Evolutionary conservation across 140 eudicot genomes (phyloP), one percentile per base, ranked within the genome.

Genomic region (Erigeron philadelphicus): DNA sequence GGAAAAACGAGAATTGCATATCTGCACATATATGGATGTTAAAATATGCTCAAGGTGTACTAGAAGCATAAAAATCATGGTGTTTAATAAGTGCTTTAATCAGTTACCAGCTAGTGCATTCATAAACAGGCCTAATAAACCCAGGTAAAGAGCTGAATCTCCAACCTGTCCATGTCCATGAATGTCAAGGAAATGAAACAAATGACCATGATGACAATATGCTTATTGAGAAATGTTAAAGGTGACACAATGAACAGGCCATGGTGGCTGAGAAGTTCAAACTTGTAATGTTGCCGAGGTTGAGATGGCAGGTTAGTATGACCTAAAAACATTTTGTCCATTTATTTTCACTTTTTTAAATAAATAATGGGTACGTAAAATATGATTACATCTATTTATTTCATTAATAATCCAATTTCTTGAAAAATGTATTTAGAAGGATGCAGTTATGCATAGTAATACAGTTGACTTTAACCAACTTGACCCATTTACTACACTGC

Each of bases 1-100:
- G 90, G 58, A 92, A 85, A 85, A 92, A 92, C 15, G 96, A 88
- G 58, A 88, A 92, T 19, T 89, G 84, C 95, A 92, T 92, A 73
- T 92, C 98, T 92, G 95, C 64, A 18, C 46, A 64, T 71, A 76
- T 19, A 55, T 44, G 50, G 47, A 73, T 47, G 38, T 11, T 11
- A 35, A 40, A 65, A 71, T 42, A 67, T 18, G 44, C 11, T 50
- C 67, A 62, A 53, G 47, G 49, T 31, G 38, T 31, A 38, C 9
- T 54, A 35, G 49, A 67, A 46, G 2, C 48, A 13, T 21, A 58
- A 60, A 60, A 2, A 5, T 19, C 18, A 12, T n/a, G 25, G 46
- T 6, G 38, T 49, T 3, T 10, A 44, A 54, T 48, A 55, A 6
- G 25, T 13, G 65, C 17, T 72, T 16, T 11, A 41, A 50, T n/a